Conservation (phyloP, 2,329 filamentous ascomycete genomes). For the Exserohilum turcica region DNA sequence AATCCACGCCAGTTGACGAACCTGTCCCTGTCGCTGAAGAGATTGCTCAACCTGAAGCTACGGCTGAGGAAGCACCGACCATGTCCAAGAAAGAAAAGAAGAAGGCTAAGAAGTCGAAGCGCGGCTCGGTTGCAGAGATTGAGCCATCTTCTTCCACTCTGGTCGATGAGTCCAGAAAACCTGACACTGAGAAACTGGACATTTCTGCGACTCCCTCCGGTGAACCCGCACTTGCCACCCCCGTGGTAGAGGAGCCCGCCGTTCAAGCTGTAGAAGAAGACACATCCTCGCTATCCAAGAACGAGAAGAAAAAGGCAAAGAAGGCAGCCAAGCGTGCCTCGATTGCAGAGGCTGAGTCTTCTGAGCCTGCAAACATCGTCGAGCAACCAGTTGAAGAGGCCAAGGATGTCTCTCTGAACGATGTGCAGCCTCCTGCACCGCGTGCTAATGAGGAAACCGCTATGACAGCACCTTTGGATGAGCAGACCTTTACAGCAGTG, state of each 20-base stretch:
- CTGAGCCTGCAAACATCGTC: background rate
- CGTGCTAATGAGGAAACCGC: background rate
- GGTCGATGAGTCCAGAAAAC: conserved; percentile 5
- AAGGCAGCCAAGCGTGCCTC: conserved; percentile 24
- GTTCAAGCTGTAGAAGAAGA: conserved; percentile 11
- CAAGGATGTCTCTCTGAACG: background rate
- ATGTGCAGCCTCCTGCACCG: background rate
- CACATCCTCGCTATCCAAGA: conserved; percentile 15
- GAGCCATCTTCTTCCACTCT: conserved; percentile 13
- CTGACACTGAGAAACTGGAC: background rate
- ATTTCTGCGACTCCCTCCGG: background rate
- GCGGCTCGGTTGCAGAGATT: conserved; percentile 14
- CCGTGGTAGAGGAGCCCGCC: background rate
- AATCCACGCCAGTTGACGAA: background rate
- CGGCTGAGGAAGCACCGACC: background rate
- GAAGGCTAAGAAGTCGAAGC: conserved; percentile 29
- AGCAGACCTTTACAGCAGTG: background rate
- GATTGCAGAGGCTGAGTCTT: conserved; percentile 4
- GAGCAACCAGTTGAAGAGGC: conserved; percentile 1
- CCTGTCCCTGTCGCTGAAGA: conserved; percentile 1
- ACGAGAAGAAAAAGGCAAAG: conserved; percentile 34
- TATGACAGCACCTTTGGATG: background rate
- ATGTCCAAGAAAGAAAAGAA: conserved; percentile 29
- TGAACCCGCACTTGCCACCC: background rate
- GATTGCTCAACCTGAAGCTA: background rate